Base-by-base conservation (phyloP, 2,329 filamentous ascomycete species). In the Verticillium isaacii region DNA sequence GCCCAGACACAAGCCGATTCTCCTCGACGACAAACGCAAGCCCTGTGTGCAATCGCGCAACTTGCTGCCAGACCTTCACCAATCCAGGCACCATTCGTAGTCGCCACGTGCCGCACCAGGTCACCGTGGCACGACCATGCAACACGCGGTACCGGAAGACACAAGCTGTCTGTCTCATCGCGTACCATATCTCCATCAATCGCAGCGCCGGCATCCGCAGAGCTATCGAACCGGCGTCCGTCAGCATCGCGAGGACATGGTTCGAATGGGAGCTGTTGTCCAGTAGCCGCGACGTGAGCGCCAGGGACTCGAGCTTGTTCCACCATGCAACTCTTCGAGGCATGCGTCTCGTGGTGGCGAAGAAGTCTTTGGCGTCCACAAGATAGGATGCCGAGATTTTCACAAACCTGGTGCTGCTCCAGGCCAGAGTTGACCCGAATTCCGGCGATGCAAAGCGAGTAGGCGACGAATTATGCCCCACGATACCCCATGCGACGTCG, bases 171-270 rank as follows among this genome's bases (percentile, higher is more conserved):
- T 34, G 14, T n/a, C 32, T 32, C 11, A 5, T 56, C 15, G 17
- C 52, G 19, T n/a, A 56, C 52, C 52, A 56, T 25, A 56, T 32
- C 52, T 56, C 52, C 52, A 56, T 56, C 52, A 56, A n/a, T 9
- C 19, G n/a, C 5, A 56, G 52, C 6, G 12, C 14, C 6, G 52
- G 52, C 52, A 56, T 56, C 12, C 63, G 61, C 63, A 60, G 61
- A 57, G 63, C 61, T 45, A 57, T 60, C 59, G 58, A 59, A 45
- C 60, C 39, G 23, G 57, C 54, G 50, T 60, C 59, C 61, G 63
- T 60, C 60, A 57, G 41, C 61, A 56, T 56, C 14, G 52, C 52
- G 19, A 19, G 7, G n/a, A 56, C 32, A 2, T 56, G 11, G 25
- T 32, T 25, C 7, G 25, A 5, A 32, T 56, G 25, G n/a, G 52